Evolutionary conservation across 2,329 filamentous ascomycete genomes (phyloP).

Genomic region (Huntiella savannae): DNA sequence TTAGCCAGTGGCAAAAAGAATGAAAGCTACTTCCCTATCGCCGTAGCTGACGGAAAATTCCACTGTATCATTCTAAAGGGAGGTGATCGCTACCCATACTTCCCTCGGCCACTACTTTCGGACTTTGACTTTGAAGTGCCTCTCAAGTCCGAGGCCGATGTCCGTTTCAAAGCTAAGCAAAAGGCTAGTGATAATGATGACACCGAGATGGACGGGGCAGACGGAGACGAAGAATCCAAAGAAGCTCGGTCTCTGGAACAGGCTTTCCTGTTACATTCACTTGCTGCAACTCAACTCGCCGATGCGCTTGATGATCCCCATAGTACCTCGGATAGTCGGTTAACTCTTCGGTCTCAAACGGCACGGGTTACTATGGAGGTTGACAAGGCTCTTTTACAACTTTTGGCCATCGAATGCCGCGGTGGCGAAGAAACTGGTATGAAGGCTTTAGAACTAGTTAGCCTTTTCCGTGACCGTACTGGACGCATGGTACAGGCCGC

Average conservation of each 20-base stretch:
- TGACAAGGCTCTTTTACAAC: conserved; percentile 76
- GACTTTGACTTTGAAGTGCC: conserved; percentile 90
- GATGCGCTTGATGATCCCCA: conserved; percentile 55
- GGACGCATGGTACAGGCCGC: conserved; percentile 87
- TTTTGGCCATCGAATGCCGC: conserved; percentile 76
- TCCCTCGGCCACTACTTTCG: conserved; percentile 69
- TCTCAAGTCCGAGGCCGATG: conserved; percentile 24
- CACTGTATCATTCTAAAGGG: conserved; percentile 99
- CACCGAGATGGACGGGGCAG: conserved; percentile 18
- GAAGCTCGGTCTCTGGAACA: conserved; percentile 57
- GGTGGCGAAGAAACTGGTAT: conserved; percentile 86
- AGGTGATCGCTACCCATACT: conserved; percentile 81
- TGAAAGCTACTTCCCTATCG: conserved; percentile 88
- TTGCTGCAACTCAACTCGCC: conserved; percentile 54
- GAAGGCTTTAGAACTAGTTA: conserved; percentile 82
- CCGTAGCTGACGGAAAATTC: conserved; percentile 77
- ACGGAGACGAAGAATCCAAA: conserved; percentile 17
- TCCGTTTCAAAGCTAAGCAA: conserved; percentile 15
- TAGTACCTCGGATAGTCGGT: conserved; percentile 14
- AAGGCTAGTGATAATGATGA: conserved; percentile 19
- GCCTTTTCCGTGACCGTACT: conserved; percentile 63
- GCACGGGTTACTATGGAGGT: conserved; percentile 61
- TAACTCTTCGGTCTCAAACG: conserved; percentile 47
- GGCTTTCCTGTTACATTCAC: conserved; percentile 53
- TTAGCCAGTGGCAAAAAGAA: conserved; percentile 69